Base-by-base conservation (phyloP, 331 rosid genomes). In the Saraca asoca region DNA sequence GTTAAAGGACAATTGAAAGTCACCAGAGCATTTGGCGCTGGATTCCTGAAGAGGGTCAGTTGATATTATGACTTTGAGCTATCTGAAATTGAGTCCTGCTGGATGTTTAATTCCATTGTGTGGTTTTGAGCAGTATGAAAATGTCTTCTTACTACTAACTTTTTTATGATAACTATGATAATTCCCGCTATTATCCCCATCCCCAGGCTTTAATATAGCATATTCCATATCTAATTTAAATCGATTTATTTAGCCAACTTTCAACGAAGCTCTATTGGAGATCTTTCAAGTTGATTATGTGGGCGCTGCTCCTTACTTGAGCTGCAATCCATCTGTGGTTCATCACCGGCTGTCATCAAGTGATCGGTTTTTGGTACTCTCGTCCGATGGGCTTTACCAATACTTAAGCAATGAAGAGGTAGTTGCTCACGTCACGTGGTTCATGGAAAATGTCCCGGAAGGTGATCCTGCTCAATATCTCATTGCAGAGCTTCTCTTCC, bases 401-500 rank as follows among this genome's bases (percentile, higher is more conserved):
- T 85, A 79, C 74, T 85, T 82, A 61, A 85, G 81, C 81, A 85
- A 85, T 59, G 90, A 85, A 65, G 87, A 85, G 71, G 90, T 82
- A 41, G 85, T 82, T 51, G 87, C 90, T 43, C 90, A 85, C 66
- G 81, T 85, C 43, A 79, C 83, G 2, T 76, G 87, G 87, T 82
- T 82, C 78, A 85, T 85, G 81, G 90, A 85, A 74, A 85, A 85
- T 46, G 83, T 79, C 54, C 90, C 90, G 0, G 87, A 77, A 54
- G 90, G 90, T 31, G 90, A 85, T 69, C 90, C 90, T 60, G 90
- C 90, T 7, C 90, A 85, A 69, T 79, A 79, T 68, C 87, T 85
- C 13, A 79, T 85, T 15, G 83, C 85, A 4, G 87, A 85, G 76
- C 87, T 85, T 74, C 87, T 85, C 71, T 74, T 85, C 65, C 82